Percentiles rank a stretch among this genome's conserved stretches.
Evolutionary conservation across 2,329 filamentous ascomycete species (phyloP).

Genomic region (Cladophialophora carrionii): DNA sequence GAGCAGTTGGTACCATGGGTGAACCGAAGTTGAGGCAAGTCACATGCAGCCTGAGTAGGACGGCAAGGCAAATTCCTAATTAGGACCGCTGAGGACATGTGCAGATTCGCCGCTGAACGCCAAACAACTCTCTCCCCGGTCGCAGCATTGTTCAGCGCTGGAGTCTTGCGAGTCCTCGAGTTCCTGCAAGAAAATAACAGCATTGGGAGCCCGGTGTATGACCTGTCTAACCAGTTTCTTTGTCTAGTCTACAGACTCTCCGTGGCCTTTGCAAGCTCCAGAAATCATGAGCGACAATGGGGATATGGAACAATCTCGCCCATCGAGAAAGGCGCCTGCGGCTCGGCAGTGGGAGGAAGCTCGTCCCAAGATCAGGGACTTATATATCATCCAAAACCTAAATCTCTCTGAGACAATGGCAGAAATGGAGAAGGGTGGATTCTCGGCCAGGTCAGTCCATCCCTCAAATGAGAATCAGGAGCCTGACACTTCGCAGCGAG

Average conservation of each 20-base stretch:
- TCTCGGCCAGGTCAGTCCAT: conserved; percentile 1
- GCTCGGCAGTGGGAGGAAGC: background rate
- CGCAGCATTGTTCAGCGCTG: no score
- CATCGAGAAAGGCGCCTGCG: background rate
- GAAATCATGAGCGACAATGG: background rate
- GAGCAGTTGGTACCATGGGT: no score
- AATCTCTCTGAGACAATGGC: conserved; percentile 9
- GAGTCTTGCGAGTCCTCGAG: background rate
- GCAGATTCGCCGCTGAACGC: no score
- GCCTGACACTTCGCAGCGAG: background rate
- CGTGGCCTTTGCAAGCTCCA: background rate
- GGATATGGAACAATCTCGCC: background rate
- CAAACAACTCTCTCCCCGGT: no score
- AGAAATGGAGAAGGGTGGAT: conserved; percentile 17
- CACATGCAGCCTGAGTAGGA: no score
- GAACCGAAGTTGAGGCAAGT: no score
- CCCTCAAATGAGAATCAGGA: background rate
- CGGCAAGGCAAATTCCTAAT: no score
- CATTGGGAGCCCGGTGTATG: no score
- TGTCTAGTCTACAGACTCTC: background rate
- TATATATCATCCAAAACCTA: conserved; percentile 3
- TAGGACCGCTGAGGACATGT: no score
- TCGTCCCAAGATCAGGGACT: background rate
- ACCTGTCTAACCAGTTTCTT: no score
- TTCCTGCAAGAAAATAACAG: background rate